phyloP scores from a whole-genome alignment of 352 stramenopile species.

The Globisporangium takayamanum region DNA sequence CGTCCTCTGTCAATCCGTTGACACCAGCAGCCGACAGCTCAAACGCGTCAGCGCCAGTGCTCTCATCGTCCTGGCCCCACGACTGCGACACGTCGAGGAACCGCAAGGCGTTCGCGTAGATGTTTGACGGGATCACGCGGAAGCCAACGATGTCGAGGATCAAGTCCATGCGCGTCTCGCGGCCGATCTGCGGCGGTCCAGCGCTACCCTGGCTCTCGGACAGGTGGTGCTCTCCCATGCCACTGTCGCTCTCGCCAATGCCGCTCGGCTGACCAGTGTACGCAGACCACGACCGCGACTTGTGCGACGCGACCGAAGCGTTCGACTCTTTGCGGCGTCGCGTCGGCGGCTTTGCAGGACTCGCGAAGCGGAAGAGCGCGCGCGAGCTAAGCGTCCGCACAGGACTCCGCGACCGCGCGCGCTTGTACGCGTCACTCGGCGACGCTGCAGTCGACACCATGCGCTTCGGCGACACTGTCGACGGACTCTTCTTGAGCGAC shows the following conservation, averaged over 20 bases:
- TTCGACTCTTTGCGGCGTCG: conserved; percentile 9
- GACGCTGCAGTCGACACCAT: background rate
- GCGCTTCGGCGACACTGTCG: background rate
- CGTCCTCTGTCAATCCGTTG: background rate
- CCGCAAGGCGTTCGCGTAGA: conserved; percentile 67
- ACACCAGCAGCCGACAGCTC: background rate
- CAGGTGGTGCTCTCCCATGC: background rate
- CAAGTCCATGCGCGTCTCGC: conserved; percentile 52
- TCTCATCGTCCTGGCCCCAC: conserved; percentile 11
- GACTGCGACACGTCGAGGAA: conserved; percentile 48
- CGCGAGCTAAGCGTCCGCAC: conserved; percentile 33
- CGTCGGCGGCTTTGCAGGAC: conserved; percentile 5
- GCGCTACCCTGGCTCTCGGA: background rate
- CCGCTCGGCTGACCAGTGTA: conserved; percentile 9
- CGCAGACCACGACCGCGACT: conserved; percentile 5
- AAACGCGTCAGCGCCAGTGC: background rate
- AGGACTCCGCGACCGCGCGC: conserved; percentile 11
- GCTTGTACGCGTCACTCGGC: conserved; percentile 8
- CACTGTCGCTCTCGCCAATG: background rate
- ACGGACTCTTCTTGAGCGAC: conserved; percentile 1
- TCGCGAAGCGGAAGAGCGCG: conserved; percentile 20
- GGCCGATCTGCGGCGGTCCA: conserved; percentile 5
- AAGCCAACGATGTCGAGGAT: conserved; percentile 69
- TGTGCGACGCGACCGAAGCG: conserved; percentile 7
- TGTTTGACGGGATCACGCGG: conserved; percentile 76